phyloP scores from a whole-genome alignment of 108 stramenopile species.

The Cyclostephanos tholiformis region DNA sequence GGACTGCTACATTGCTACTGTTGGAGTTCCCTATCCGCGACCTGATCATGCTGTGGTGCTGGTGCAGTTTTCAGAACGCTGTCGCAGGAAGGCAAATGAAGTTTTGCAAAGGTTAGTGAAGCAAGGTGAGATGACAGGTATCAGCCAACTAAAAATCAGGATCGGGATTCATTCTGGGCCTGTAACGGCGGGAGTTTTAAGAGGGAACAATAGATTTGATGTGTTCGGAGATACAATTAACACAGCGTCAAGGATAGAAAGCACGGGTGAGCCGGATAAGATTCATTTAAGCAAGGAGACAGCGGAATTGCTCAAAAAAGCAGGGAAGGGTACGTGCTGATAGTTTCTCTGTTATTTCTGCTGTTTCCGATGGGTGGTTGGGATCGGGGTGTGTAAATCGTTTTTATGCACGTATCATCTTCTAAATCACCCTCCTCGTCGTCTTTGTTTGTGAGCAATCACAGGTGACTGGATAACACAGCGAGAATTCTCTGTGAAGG shows the following conservation, averaged over 20 bases:
- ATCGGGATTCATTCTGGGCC: slow-evolving; percentile 63
- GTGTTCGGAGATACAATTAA: slow-evolving; percentile 80
- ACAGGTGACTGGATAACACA: slow-evolving; percentile 41
- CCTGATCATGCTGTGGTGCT: slow-evolving; percentile 63
- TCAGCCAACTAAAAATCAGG: slow-evolving; percentile 49
- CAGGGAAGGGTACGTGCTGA: slow-evolving; percentile 32
- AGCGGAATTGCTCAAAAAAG: slow-evolving; percentile 45
- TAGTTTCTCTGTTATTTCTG: too few species aligned
- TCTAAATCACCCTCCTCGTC: too few species aligned
- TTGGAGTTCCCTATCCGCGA: slow-evolving; percentile 58
- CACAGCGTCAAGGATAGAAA: slow-evolving; percentile 64
- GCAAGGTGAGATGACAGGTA: slow-evolving; percentile 42
- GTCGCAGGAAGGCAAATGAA: slow-evolving; percentile 51
- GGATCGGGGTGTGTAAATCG: too few species aligned
- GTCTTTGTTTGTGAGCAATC: too few species aligned
- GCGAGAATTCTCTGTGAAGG: slow-evolving; percentile 45
- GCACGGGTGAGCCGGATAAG: slow-evolving; percentile 43
- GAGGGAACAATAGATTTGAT: slow-evolving; percentile 66
- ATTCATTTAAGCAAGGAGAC: slow-evolving; percentile 64
- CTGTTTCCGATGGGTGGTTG: too few species aligned
- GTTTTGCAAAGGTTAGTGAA: slow-evolving; percentile 32
- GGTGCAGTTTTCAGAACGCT: slow-evolving; percentile 55
- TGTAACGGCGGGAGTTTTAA: slow-evolving; percentile 64
- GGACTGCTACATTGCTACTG: slow-evolving; percentile 68
- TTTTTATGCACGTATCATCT: too few species aligned